Base-by-base conservation (phyloP, 2,329 filamentous ascomycete species). In the Fusarium equiseti region DNA sequence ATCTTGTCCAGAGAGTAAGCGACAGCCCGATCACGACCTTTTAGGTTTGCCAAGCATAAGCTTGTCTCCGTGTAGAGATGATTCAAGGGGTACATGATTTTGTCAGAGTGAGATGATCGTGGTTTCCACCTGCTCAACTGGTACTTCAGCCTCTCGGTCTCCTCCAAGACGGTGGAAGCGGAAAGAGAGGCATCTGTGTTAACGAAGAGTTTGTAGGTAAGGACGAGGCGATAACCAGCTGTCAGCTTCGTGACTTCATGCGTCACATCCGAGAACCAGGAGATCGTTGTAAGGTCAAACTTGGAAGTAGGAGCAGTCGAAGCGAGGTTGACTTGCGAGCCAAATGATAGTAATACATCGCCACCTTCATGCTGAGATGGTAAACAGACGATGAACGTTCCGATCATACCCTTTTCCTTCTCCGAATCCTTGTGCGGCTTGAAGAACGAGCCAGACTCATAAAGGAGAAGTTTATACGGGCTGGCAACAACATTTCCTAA, bases 361-460 rank as follows among this genome's bases (percentile, higher is more conserved):
- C 49, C 59, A 6, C 63, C 68, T 29, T 68, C 26, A 26, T 71
- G 63, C 40, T 59, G 40, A 6, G 63, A 68, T 5, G 63, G 68
- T 31, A 70, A 46, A 49, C 57, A 71, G 12, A 70, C 24, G 6
- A 55, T 27, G 20, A 63, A 44, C 5, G 59, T 68, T 29, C 55
- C 64, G 8, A 71, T 29, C 57, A 66, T 66, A 16, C 42, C 50
- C 12, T 20, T 26, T 32, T 59, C 57, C 22, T 49, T 62, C 20
- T 59, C 57, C 18, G 50, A 60, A 32, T 68, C 53, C 9, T 59
- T 63, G 52, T 65, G 52, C 20, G 48, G 35, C 22, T 66, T 60
- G 15, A 68, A 58, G 55, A 69, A 72, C 10, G 69, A 63, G 9
- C 68, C 69, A 15, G 45, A 61, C 9, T 69, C 68, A 35, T 61